Evolutionary conservation across 768 basidiomycete genomes (phyloP).

Genomic region (Astraeus odoratus): DNA sequence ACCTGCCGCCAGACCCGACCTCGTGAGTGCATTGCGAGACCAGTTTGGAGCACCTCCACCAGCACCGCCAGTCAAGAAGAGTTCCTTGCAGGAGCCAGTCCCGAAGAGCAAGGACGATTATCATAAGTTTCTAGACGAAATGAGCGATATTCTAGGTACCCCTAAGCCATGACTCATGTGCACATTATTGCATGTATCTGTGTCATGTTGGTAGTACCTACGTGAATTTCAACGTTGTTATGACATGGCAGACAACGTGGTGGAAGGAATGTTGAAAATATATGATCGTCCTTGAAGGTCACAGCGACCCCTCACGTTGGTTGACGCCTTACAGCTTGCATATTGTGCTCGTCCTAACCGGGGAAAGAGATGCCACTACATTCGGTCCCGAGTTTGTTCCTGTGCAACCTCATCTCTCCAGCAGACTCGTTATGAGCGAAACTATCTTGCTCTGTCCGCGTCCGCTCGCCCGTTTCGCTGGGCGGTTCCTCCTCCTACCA

Average conservation of each 20-base stretch:
- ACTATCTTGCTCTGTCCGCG: slow-evolving; percentile 57
- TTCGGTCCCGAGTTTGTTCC: too few species aligned
- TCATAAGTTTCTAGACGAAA: slow-evolving; percentile 68
- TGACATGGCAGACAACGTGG: too few species aligned
- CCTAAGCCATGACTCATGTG: slow-evolving; percentile 8
- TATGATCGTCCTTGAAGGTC: too few species aligned
- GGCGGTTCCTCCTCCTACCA: slow-evolving; percentile 59
- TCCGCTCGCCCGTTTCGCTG: slow-evolving; percentile 53
- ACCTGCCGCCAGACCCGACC: slow-evolving; percentile 51
- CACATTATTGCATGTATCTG: not conserved
- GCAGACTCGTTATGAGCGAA: slow-evolving; percentile 25
- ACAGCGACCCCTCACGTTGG: too few species aligned
- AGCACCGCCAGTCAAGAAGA: slow-evolving; percentile 10
- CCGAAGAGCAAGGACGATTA: slow-evolving; percentile 60
- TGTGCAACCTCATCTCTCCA: too few species aligned
- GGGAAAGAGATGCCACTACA: too few species aligned
- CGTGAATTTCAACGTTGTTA: too few species aligned
- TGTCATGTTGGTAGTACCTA: not conserved
- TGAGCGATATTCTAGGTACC: slow-evolving; percentile 55
- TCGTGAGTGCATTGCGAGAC: slow-evolving; percentile 52
- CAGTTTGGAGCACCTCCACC: slow-evolving; percentile 46
- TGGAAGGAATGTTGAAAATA: too few species aligned
- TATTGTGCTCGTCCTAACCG: too few species aligned
- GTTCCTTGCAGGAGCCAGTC: slow-evolving; percentile 12
- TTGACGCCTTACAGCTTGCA: too few species aligned